These are phyloP conservation scores for Colletotrichum orbiculare DNA, from an alignment of 2,329 filamentous ascomycete species.

Conservation along the genomic window DNA sequence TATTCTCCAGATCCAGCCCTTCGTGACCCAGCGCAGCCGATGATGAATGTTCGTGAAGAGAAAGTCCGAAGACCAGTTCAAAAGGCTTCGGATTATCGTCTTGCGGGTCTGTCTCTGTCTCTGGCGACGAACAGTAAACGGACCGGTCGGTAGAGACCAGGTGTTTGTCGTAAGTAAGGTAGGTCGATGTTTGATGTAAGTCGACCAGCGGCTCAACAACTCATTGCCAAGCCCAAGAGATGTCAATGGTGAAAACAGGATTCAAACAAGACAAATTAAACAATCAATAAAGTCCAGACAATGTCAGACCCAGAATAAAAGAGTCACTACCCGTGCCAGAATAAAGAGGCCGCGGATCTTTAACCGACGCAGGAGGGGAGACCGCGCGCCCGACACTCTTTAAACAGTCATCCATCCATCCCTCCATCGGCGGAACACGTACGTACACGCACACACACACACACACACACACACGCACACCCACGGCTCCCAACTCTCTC, in stretches of 20 bases:
- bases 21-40: neutral
- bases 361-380: neutral
- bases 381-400: constrained; percentile 17
- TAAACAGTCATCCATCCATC: constrained; percentile 22
- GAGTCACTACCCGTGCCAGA: constrained; percentile 7
- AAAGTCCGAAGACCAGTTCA: no score
- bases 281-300: constrained; percentile 25
- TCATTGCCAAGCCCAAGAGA: constrained; percentile 18
- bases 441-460: constrained; percentile 6
- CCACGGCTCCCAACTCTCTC: constrained; percentile 7
- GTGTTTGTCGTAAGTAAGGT: neutral
- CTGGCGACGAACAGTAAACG: neutral
- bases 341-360: neutral
- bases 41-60: neutral
- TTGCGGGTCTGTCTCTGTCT: no score
- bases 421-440: neutral
- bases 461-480: neutral
- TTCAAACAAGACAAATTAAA: constrained; percentile 35
- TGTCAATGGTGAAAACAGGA: constrained; percentile 25
- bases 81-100: no score
- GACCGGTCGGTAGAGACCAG: constrained; percentile 2
- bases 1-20: neutral
- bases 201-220: constrained; percentile 34
- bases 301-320: constrained; percentile 22
- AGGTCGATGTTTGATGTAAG: constrained; percentile 26